Percentiles rank a stretch among this genome's conserved stretches.
phyloP scores from a whole-genome alignment of 495 filamentous ascomycete species.

The Neurospora tetraspora region DNA sequence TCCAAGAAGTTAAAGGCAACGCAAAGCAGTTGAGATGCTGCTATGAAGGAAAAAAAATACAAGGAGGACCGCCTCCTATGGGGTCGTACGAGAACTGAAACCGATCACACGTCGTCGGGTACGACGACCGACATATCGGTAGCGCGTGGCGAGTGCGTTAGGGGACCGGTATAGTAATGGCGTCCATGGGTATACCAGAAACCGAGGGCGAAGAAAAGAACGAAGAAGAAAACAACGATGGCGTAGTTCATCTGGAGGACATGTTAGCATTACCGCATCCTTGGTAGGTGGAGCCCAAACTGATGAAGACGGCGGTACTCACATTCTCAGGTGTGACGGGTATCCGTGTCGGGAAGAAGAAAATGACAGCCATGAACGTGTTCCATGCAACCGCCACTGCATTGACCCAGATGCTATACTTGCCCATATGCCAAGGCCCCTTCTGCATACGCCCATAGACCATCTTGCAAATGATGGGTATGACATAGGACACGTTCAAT shows the following conservation, averaged over 20 bases:
- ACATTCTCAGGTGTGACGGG: slow-evolving; percentile 40
- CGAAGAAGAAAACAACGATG: slow-evolving; percentile 37
- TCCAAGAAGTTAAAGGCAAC: neutral
- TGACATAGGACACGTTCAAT: slow-evolving; percentile 53
- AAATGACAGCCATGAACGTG: slow-evolving; percentile 49
- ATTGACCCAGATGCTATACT: slow-evolving; percentile 36
- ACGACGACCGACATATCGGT: neutral
- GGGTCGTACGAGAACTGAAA: neutral
- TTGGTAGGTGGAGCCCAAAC: neutral
- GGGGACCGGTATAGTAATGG: slow-evolving; percentile 43
- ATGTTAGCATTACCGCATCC: neutral
- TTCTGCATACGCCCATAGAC: slow-evolving; percentile 44
- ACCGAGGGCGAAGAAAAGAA: slow-evolving; percentile 29
- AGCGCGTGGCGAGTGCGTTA: slow-evolving; percentile 9
- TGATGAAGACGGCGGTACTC: slow-evolving; percentile 4
- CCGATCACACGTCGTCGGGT: neutral
- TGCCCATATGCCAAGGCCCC: slow-evolving; percentile 53
- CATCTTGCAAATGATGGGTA: slow-evolving; percentile 54
- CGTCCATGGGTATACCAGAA: slow-evolving; percentile 44
- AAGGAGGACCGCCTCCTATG: neutral
- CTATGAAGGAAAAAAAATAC: neutral
- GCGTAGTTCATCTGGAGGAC: slow-evolving; percentile 32
- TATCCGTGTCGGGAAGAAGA: slow-evolving; percentile 46
- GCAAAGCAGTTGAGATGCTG: neutral
- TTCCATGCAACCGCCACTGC: slow-evolving; percentile 49